Conservation (phyloP, 164 flowering plant genomes). For the Umbellularia californica region DNA sequence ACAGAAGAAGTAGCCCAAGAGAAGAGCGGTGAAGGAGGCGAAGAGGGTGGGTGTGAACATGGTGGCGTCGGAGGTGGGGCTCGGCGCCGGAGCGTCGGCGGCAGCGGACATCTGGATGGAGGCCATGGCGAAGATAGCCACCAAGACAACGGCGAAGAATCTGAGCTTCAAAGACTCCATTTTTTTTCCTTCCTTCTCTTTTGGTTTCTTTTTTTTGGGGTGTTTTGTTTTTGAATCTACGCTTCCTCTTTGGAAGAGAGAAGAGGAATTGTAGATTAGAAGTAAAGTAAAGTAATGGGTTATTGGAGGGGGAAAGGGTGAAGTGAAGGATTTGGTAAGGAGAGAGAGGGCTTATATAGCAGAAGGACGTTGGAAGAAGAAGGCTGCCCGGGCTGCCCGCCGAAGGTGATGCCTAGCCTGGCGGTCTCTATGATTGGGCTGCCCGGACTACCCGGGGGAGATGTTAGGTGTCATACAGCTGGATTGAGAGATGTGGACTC, state of each 20-base stretch:
- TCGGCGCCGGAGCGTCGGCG: conserved; percentile 31
- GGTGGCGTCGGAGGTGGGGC: conserved; percentile 24
- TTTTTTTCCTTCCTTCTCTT: too few relatives aligned
- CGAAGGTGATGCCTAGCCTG: too few relatives aligned
- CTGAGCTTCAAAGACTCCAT: conserved; percentile 3
- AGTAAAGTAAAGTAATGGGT: too few relatives aligned
- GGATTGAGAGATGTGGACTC: too few relatives aligned
- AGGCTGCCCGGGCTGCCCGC: too few relatives aligned
- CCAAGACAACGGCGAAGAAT: conserved; percentile 14
- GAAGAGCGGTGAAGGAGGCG: conserved; percentile 23
- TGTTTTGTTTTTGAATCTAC: not conserved
- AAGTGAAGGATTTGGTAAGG: too few relatives aligned
- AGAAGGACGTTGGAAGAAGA: too few relatives aligned
- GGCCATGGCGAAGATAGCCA: conserved; percentile 23
- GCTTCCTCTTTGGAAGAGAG: not conserved
- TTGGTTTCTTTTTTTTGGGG: not conserved
- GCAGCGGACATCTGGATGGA: conserved; percentile 23
- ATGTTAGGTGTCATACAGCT: too few relatives aligned
- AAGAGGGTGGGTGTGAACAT: conserved; percentile 23
- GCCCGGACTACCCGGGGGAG: too few relatives aligned
- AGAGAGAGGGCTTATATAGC: too few relatives aligned
- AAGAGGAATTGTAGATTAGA: not conserved
- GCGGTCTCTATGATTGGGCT: too few relatives aligned
- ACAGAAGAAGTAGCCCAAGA: conserved; percentile 24
- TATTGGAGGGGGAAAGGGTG: too few relatives aligned